Evolutionary conservation across 176 grass and related monocot species (phyloP).

Genomic region (Avena sativa): DNA sequence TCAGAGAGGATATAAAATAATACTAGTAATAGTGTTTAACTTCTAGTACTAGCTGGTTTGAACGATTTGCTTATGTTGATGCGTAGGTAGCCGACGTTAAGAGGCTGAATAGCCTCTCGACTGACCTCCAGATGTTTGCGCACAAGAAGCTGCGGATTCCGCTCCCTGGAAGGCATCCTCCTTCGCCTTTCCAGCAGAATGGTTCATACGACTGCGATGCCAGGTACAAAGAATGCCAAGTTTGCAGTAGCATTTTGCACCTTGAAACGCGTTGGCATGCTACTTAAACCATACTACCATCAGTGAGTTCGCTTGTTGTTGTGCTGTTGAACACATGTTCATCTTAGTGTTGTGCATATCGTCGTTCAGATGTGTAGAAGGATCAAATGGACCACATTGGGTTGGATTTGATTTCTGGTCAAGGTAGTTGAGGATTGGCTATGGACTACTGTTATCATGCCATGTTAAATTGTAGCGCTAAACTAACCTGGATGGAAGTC

Average conservation of each 20-base stretch:
- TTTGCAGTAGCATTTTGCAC: not conserved
- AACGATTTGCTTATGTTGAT: not conserved
- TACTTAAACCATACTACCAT: not conserved
- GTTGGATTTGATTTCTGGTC: not conserved
- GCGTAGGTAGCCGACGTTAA: conserved; percentile 89
- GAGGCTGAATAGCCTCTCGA: conserved; percentile 83
- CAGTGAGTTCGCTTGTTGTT: not conserved
- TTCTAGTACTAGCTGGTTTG: conserved; percentile 35
- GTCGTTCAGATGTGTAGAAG: not conserved
- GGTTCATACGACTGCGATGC: conserved; percentile 43
- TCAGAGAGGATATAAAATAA: conserved; percentile 40
- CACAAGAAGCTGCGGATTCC: conserved; percentile 88
- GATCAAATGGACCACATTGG: not conserved
- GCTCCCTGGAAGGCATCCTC: conserved; percentile 77
- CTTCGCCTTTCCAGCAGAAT: conserved; percentile 61
- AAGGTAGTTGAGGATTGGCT: not conserved
- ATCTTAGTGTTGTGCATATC: not conserved
- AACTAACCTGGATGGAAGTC: not conserved
- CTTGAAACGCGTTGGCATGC: not conserved
- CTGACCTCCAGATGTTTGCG: conserved; percentile 96
- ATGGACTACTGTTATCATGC: not conserved
- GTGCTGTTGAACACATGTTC: conserved; percentile 6
- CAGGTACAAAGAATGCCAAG: conserved; percentile 39
- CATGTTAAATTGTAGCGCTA: conserved; percentile 8
- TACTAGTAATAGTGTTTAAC: conserved; percentile 9